Percentiles rank a stretch among this genome's conserved stretches.
phyloP scores from a whole-genome alignment of 2,329 filamentous ascomycete genomes.

The Verticillium isaacii region DNA sequence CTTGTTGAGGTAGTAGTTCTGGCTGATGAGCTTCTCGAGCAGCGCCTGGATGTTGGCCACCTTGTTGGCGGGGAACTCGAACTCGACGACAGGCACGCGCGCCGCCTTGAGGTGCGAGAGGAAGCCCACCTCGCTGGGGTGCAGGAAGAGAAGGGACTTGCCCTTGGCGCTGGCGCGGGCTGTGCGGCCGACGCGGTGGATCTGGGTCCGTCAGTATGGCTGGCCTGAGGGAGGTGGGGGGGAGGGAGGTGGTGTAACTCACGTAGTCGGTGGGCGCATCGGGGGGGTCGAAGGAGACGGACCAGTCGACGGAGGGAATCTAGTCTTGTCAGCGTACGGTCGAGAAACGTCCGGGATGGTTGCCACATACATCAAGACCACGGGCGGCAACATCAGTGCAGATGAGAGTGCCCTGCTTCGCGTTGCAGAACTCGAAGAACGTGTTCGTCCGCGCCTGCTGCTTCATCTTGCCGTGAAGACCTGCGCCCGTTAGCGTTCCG shows the following conservation, averaged over 20 bases:
- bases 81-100: slow-evolving; percentile 89
- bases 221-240: not conserved
- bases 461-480: slow-evolving; percentile 92
- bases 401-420: slow-evolving; percentile 80
- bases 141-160: slow-evolving; percentile 85
- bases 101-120: slow-evolving; percentile 86
- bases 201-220: not conserved
- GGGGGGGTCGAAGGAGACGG: slow-evolving; percentile 91
- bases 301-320: slow-evolving; percentile 94
- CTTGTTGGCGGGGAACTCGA: slow-evolving; percentile 90
- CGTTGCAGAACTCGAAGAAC: slow-evolving; percentile 86
- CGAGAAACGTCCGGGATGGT: not conserved
- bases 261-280: slow-evolving; percentile 86
- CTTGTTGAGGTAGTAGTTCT: slow-evolving; percentile 98
- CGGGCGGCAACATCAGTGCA: slow-evolving; percentile 95
- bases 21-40: slow-evolving; percentile 86
- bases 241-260: not conserved
- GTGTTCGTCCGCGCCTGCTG: slow-evolving; percentile 98
- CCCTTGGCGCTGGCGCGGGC: slow-evolving; percentile 80
- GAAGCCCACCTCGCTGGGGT: slow-evolving; percentile 90
- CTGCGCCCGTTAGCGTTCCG: slow-evolving; percentile 20
- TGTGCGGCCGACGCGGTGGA: slow-evolving; percentile 93
- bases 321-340: slow-evolving; percentile 18
- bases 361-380: slow-evolving; percentile 70
- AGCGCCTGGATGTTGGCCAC: slow-evolving; percentile 87